These are phyloP conservation scores for Scedosporium minutisporum DNA, from an alignment of 2,329 filamentous ascomycete species.

Conservation along the genomic window DNA sequence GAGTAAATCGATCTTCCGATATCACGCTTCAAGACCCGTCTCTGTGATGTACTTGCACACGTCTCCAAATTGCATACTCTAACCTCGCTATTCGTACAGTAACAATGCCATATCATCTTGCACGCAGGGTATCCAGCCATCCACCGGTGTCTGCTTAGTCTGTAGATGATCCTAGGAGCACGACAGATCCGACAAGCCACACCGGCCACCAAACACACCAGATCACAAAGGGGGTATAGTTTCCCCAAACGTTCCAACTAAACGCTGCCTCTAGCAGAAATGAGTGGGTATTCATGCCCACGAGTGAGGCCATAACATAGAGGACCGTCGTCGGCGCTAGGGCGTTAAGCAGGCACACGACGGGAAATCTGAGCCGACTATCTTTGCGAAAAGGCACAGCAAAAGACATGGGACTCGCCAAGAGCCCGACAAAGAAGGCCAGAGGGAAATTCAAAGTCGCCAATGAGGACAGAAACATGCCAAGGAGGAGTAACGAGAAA, in stretches of 20 bases:
- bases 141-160: too few species aligned
- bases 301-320: slow-evolving; percentile 34
- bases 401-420: slow-evolving; percentile 74
- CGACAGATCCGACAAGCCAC: slow-evolving; percentile 60
- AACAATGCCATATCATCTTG: too few species aligned
- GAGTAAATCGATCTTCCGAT: too few species aligned
- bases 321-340: slow-evolving; percentile 53
- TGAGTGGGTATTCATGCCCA: slow-evolving; percentile 34
- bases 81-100: too few species aligned
- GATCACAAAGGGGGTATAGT: slow-evolving; percentile 82
- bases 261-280: slow-evolving; percentile 68
- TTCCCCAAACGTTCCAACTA: slow-evolving; percentile 80
- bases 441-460: slow-evolving; percentile 95
- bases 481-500: slow-evolving; percentile 84
- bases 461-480: slow-evolving; percentile 83
- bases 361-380: slow-evolving; percentile 26
- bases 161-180: slow-evolving; percentile 29
- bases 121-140: too few species aligned
- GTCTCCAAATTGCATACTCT: too few species aligned
- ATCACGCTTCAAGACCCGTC: too few species aligned
- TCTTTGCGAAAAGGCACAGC: slow-evolving; percentile 32
- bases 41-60: too few species aligned
- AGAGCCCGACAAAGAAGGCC: slow-evolving; percentile 71
- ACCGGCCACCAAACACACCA: slow-evolving; percentile 96
- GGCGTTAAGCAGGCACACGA: slow-evolving; percentile 44